Evolutionary conservation across 2,329 filamentous ascomycete genomes (phyloP).

Genomic region (Fusarium duplospermum): DNA sequence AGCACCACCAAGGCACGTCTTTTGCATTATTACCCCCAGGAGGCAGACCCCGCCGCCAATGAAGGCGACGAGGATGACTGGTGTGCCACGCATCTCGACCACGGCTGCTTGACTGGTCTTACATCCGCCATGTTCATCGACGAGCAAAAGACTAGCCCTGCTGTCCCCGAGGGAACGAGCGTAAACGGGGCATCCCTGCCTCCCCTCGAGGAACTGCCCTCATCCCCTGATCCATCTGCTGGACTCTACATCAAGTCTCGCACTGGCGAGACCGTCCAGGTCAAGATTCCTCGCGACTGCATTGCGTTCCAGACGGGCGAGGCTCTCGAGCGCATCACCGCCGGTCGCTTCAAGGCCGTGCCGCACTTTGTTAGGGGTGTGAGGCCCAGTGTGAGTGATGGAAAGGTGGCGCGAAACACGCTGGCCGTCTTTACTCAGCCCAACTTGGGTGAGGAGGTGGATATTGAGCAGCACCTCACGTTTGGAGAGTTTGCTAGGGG

Average conservation of each 20-base stretch:
- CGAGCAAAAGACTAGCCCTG: slow-evolving; percentile 64
- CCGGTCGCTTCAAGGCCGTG: slow-evolving; percentile 92
- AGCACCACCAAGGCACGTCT: slow-evolving; percentile 91
- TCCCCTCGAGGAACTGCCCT: slow-evolving; percentile 75
- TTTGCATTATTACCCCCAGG: slow-evolving; percentile 89
- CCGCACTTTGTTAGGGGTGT: slow-evolving; percentile 94
- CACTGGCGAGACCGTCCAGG: slow-evolving; percentile 84
- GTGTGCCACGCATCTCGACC: slow-evolving; percentile 92
- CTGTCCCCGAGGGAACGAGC: slow-evolving; percentile 46
- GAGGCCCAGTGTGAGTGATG: slow-evolving; percentile 62
- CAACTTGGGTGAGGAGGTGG: slow-evolving; percentile 84
- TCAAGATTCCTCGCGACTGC: slow-evolving; percentile 89
- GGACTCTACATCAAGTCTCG: slow-evolving; percentile 96
- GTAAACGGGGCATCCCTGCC: slow-evolving; percentile 50
- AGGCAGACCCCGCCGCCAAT: slow-evolving; percentile 50
- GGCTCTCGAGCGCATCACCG: slow-evolving; percentile 88
- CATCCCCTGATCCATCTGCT: slow-evolving; percentile 83
- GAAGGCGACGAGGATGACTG: slow-evolving; percentile 80
- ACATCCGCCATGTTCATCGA: slow-evolving; percentile 98
- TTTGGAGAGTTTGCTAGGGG: slow-evolving; percentile 81
- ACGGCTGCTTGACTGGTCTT: slow-evolving; percentile 92
- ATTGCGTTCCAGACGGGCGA: slow-evolving; percentile 97
- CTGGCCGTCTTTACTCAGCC: slow-evolving; percentile 97
- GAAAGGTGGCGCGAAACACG: slow-evolving; percentile 81
- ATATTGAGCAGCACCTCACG: slow-evolving; percentile 72